phyloP scores from a whole-genome alignment of 805 yeast species.

The Hanseniaspora thailandica region DNA sequence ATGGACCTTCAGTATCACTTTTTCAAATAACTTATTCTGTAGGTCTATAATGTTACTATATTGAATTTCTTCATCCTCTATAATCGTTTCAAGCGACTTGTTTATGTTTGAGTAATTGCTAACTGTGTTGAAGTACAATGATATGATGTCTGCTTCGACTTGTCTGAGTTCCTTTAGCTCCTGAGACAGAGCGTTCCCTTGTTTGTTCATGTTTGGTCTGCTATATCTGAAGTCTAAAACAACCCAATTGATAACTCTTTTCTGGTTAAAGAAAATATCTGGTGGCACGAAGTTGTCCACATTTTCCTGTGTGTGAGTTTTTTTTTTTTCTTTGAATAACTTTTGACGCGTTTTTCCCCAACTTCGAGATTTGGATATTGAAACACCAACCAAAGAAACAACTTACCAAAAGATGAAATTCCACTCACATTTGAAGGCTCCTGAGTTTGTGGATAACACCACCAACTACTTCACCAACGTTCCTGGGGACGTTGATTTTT shows the following conservation, averaged over 20 bases:
- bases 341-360: no score
- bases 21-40: constrained; percentile 5
- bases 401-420: not conserved
- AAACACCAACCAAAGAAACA: no score
- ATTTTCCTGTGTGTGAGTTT: no score
- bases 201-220: not conserved
- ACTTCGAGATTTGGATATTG: no score
- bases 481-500: not conserved
- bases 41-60: constrained; percentile 8
- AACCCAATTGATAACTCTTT: no score
- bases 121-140: constrained; percentile 9
- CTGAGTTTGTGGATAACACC: not conserved
- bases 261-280: no score
- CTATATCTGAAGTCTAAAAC: no score
- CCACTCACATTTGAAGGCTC: not conserved
- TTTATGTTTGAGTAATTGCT: constrained; percentile 11
- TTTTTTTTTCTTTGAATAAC: no score
- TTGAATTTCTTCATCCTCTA: not conserved
- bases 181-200: not conserved
- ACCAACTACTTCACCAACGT: not conserved
- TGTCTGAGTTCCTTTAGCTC: constrained; percentile 8
- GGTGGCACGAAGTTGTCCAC: no score
- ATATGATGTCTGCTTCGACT: constrained; percentile 16
- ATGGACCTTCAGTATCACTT: not conserved
- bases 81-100: not conserved